Evolutionary conservation across 371 early-diverging fungal genomes (phyloP).

Genomic region (Saksenaea oblongispora): DNA sequence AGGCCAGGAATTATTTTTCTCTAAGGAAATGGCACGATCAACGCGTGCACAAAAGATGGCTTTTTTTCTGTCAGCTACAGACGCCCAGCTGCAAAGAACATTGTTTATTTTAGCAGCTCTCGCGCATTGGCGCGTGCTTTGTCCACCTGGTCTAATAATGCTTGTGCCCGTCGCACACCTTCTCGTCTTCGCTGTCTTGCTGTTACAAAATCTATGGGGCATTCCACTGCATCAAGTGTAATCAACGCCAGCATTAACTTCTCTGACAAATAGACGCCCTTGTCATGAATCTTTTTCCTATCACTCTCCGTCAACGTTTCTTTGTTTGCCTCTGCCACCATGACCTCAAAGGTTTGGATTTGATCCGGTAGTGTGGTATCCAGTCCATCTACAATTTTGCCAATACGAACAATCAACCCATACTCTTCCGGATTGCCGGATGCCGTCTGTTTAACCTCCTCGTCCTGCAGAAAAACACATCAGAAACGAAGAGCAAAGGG

Average conservation of each 20-base stretch:
- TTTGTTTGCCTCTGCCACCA: constrained; percentile 11
- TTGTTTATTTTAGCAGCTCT: background rate
- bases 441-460: constrained; percentile 50
- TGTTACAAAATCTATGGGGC: constrained; percentile 55
- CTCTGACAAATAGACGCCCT: constrained; percentile 53
- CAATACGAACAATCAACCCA: constrained; percentile 36
- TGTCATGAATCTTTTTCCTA: constrained; percentile 47
- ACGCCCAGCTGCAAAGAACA: no score
- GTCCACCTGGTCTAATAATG: constrained; percentile 55
- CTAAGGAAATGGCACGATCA: no score
- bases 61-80: no score
- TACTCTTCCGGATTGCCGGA: constrained; percentile 57
- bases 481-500: background rate
- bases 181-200: constrained; percentile 61
- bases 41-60: no score
- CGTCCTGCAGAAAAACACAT: constrained; percentile 26
- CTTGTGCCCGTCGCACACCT: constrained; percentile 55
- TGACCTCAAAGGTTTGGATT: constrained; percentile 20
- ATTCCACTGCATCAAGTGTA: constrained; percentile 57
- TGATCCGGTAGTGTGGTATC: constrained; percentile 14
- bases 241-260: constrained; percentile 57
- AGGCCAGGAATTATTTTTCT: no score
- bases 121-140: constrained; percentile 25
- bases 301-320: constrained; percentile 15
- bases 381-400: constrained; percentile 25